Evolutionary conservation across 2,329 filamentous ascomycete species (phyloP).

Genomic region (Stenocarpella maydis): DNA sequence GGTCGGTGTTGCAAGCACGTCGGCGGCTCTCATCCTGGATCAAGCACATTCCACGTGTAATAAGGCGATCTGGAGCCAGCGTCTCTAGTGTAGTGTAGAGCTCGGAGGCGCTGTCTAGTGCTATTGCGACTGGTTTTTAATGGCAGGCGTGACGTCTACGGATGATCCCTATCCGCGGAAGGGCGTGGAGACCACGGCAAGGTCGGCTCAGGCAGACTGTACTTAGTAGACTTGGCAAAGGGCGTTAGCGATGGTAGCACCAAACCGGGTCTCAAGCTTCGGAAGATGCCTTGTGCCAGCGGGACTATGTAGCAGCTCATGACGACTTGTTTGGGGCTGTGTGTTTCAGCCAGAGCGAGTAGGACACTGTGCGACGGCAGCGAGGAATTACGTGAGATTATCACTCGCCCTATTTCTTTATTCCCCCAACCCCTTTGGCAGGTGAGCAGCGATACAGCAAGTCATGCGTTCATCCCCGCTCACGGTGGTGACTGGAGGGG

Average conservation of each 20-base stretch:
- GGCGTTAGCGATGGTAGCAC: neutral
- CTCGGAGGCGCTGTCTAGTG: neutral
- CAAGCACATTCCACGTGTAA: conserved; percentile 11
- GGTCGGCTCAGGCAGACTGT: neutral
- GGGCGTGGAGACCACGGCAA: neutral
- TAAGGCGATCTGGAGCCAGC: neutral
- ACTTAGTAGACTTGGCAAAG: neutral
- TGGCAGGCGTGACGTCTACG: too few relatives aligned
- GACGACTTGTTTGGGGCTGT: conserved; percentile 28
- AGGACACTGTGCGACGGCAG: conserved; percentile 10
- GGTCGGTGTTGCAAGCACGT: neutral
- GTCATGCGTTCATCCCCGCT: neutral
- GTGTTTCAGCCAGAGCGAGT: conserved; percentile 24
- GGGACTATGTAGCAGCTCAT: conserved; percentile 2
- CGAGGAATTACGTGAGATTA: conserved; percentile 26
- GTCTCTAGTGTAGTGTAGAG: neutral
- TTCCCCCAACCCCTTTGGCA: neutral
- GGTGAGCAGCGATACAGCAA: neutral
- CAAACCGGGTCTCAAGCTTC: neutral
- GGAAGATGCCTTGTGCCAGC: conserved; percentile 20
- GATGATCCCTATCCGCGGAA: neutral
- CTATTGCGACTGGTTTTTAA: neutral
- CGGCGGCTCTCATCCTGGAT: neutral
- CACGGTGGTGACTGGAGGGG: neutral
- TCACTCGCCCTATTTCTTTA: neutral